Conservation (phyloP, 805 yeast genomes). For the Metschnikowia bowlesiae region DNA sequence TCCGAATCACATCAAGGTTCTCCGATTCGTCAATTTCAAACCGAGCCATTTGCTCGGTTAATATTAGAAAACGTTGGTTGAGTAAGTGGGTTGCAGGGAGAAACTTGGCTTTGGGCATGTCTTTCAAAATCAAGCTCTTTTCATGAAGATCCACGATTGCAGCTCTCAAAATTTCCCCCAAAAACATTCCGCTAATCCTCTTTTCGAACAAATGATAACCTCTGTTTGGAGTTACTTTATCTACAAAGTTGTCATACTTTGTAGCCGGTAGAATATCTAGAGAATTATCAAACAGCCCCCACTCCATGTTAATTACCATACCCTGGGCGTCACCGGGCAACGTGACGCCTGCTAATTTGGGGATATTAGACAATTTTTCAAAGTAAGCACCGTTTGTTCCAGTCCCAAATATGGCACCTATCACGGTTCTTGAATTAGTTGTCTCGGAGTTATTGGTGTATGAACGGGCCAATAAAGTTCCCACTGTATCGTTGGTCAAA, state of each 20-base stretch:
- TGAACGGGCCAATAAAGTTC: slow-evolving; percentile 85
- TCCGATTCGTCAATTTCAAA: slow-evolving; percentile 83
- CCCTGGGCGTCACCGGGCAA: slow-evolving; percentile 35
- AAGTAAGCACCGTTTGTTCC: slow-evolving; percentile 96
- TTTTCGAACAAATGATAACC: slow-evolving; percentile 92
- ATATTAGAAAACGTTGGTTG: slow-evolving; percentile 71
- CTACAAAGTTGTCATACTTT: slow-evolving; percentile 68
- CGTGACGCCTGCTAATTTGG: slow-evolving; percentile 51
- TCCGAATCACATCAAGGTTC: slow-evolving; percentile 63
- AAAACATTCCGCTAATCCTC: slow-evolving; percentile 85
- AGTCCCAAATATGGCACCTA: slow-evolving; percentile 94
- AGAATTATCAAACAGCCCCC: slow-evolving; percentile 96
- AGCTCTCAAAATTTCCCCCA: slow-evolving; percentile 84
- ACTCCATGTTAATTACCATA: slow-evolving; percentile 93
- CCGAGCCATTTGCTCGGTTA: slow-evolving; percentile 79
- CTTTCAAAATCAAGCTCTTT: slow-evolving; percentile 54
- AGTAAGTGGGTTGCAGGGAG: slow-evolving; percentile 57
- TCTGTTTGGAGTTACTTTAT: slow-evolving; percentile 69
- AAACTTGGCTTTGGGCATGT: slow-evolving; percentile 40
- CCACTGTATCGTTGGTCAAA: slow-evolving; percentile 92
- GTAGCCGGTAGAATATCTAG: slow-evolving; percentile 72
- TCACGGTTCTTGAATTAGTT: slow-evolving; percentile 67
- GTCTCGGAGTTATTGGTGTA: slow-evolving; percentile 62
- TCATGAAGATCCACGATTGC: slow-evolving; percentile 64
- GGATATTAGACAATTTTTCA: slow-evolving; percentile 70